A percentile compares a stretch with the other conserved stretches of the same genome.
Evolutionary conservation across 352 stramenopile genomes (phyloP).

Genomic region (Phytophthora pinifolia): DNA sequence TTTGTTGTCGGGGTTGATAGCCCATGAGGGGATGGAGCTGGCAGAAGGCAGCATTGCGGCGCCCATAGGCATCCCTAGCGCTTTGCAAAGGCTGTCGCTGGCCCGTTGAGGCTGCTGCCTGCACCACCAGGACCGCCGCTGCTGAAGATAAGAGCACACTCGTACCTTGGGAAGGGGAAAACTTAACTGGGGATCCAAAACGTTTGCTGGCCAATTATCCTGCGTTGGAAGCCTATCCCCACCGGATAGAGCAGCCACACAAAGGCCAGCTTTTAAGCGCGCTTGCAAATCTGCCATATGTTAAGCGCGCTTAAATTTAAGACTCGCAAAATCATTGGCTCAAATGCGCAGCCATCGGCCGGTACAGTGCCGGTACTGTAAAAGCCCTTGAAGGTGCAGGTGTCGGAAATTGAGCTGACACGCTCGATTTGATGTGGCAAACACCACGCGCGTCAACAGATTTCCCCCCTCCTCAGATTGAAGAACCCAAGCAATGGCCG

Average conservation of each 20-base stretch:
- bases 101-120: neutral
- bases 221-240: conserved; percentile 1
- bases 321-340: no score
- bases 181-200: conserved; percentile 42
- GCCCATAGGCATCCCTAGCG: no score
- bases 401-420: no score
- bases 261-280: conserved; percentile 13
- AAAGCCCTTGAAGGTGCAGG: no score
- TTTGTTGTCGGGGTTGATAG: neutral
- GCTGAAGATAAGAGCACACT: neutral
- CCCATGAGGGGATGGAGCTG: no score
- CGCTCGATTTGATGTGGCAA: neutral
- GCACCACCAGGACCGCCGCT: conserved; percentile 9
- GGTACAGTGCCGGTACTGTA: no score
- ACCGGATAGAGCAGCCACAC: conserved; percentile 18
- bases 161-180: conserved; percentile 47
- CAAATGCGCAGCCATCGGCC: no score
- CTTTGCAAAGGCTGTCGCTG: neutral
- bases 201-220: conserved; percentile 27
- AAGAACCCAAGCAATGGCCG: conserved; percentile 44
- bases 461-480: conserved; percentile 8
- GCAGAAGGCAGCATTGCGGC: no score
- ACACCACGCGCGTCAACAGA: conserved; percentile 14
- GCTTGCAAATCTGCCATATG: neutral
- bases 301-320: conserved; percentile 17